Evolutionary conservation across 306 rosid genomes (phyloP).

Genomic region (Abrus pulchellus): DNA sequence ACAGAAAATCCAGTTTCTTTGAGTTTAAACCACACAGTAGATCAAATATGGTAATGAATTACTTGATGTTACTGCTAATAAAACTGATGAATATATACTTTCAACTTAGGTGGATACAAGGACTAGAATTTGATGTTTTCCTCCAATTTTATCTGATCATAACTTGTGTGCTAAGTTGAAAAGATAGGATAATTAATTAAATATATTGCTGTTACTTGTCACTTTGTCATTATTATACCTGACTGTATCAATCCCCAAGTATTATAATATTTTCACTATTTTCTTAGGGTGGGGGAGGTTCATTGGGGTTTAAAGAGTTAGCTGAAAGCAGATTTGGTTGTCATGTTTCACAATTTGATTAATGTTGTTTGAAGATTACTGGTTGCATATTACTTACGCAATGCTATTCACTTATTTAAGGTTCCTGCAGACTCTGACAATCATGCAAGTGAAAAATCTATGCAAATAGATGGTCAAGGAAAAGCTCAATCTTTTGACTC

Average conservation of each 20-base stretch:
- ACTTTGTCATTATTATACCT: neutral
- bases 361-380: slow-evolving; percentile 38
- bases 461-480: slow-evolving; percentile 66
- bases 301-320: slow-evolving; percentile 6
- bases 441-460: slow-evolving; percentile 58
- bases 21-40: slow-evolving; percentile 75
- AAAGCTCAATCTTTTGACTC: slow-evolving; percentile 62
- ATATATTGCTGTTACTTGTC: slow-evolving; percentile 27
- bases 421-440: slow-evolving; percentile 67
- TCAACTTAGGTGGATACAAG: slow-evolving; percentile 25
- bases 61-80: slow-evolving; percentile 33
- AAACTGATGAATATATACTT: slow-evolving; percentile 30
- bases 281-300: neutral
- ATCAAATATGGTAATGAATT: slow-evolving; percentile 72
- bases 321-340: slow-evolving; percentile 33
- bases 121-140: slow-evolving; percentile 8
- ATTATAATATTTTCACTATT: slow-evolving; percentile 2
- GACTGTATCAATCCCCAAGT: slow-evolving; percentile 9
- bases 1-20: slow-evolving; percentile 73
- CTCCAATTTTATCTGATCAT: slow-evolving; percentile 26
- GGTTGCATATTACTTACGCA: slow-evolving; percentile 48
- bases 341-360: slow-evolving; percentile 30
- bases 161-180: slow-evolving; percentile 20
- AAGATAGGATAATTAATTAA: slow-evolving; percentile 37
- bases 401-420: slow-evolving; percentile 65